A percentile compares a stretch with the other conserved stretches of the same genome.
Evolutionary conservation across 805 yeast genomes (phyloP).

Genomic region (Torulaspora maleeae): DNA sequence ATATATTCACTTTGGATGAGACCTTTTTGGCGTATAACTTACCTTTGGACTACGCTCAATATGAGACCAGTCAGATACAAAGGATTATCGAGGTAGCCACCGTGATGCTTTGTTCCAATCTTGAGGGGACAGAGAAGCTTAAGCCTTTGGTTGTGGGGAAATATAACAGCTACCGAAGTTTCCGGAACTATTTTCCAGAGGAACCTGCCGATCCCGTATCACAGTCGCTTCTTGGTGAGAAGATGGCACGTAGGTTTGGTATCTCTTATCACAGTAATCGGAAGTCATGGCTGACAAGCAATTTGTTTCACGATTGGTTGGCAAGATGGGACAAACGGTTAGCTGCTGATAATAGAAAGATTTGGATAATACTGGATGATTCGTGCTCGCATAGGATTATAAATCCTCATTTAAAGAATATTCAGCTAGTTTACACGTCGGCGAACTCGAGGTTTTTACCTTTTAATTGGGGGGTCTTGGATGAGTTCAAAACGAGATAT

Average conservation of each 20-base stretch:
- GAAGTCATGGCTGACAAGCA: conserved; percentile 60
- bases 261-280: conserved; percentile 55
- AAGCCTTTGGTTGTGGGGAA: conserved; percentile 59
- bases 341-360: conserved; percentile 44
- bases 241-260: conserved; percentile 48
- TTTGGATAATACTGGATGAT: conserved; percentile 55
- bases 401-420: conserved; percentile 46
- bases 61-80: conserved; percentile 36
- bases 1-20: conserved; percentile 58
- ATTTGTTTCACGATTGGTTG: conserved; percentile 58
- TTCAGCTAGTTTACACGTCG: conserved; percentile 39
- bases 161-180: conserved; percentile 45
- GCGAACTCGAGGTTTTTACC: conserved; percentile 47
- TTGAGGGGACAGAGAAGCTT: conserved; percentile 59
- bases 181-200: conserved; percentile 36
- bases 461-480: conserved; percentile 59
- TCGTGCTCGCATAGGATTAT: conserved; percentile 57
- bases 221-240: conserved; percentile 35
- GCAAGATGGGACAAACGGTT: conserved; percentile 56
- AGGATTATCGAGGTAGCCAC: conserved; percentile 43
- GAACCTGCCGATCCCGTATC: conserved; percentile 29
- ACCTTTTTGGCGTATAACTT: conserved; percentile 54
- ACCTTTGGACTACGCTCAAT: conserved; percentile 54
- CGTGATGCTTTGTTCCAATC: conserved; percentile 57
- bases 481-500: conserved; percentile 55